These are phyloP conservation scores for Codiaeum variegatum DNA, from an alignment of 441 rosid genomes.

Conservation along the genomic window DNA sequence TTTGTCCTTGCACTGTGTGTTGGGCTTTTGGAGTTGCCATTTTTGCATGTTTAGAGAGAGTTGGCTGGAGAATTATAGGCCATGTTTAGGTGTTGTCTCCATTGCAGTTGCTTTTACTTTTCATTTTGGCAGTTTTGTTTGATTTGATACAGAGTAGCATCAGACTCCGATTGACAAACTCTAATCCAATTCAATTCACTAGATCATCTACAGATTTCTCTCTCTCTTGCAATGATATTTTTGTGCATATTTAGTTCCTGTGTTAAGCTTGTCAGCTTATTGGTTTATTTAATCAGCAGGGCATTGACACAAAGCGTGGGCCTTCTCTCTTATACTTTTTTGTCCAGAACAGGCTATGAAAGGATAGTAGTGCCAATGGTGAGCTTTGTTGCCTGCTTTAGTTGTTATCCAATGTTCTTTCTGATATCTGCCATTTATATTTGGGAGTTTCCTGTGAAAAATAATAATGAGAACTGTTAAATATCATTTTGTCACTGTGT, in stretches of 20 bases:
- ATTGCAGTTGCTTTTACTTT: neutral
- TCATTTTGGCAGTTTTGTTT: neutral
- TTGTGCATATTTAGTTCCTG: neutral
- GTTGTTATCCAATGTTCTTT: neutral
- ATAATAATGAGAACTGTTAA: neutral
- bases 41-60: neutral
- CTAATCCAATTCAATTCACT: neutral
- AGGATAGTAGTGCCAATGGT: conserved; percentile 95
- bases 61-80: neutral
- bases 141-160: neutral
- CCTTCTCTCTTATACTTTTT: conserved; percentile 85
- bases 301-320: conserved; percentile 75
- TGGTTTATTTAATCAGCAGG: conserved; percentile 38
- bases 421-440: neutral
- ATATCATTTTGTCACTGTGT: neutral
- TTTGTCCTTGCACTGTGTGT: neutral
- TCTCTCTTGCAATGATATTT: conserved; percentile 9
- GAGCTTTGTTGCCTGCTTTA: conserved; percentile 30
- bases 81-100: neutral
- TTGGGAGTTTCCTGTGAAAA: neutral
- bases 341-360: conserved; percentile 66
- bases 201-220: neutral
- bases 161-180: neutral
- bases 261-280: conserved; percentile 17
- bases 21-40: neutral